Evolutionary conservation across 805 yeast species (phyloP).

Genomic region (Monosporozyma aerobia): DNA sequence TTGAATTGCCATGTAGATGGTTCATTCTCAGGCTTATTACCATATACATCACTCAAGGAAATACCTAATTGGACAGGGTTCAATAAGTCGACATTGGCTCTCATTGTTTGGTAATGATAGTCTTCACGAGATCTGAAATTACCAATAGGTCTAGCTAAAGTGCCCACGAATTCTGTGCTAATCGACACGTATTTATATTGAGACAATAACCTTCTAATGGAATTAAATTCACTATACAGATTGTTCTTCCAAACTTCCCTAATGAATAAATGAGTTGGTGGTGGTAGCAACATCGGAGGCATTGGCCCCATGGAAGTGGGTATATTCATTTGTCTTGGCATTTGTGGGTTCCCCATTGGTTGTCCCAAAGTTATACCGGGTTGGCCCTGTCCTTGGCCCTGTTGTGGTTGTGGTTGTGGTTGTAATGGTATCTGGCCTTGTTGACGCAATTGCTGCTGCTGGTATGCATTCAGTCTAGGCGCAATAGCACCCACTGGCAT

Average conservation of each 20-base stretch:
- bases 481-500: conserved; percentile 10
- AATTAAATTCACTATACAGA: conserved; percentile 55
- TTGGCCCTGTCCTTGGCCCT: conserved; percentile 6
- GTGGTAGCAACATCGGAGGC: conserved; percentile 19
- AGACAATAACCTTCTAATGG: conserved; percentile 49
- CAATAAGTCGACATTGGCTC: conserved; percentile 82
- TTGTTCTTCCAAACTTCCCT: conserved; percentile 70
- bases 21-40: conserved; percentile 56
- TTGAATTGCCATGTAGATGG: conserved; percentile 95
- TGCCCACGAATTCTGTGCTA: conserved; percentile 93
- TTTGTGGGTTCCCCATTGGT: conserved; percentile 7
- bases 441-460: conserved; percentile 12
- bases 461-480: conserved; percentile 18
- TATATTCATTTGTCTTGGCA: conserved; percentile 11
- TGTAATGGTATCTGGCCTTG: conserved; percentile 1
- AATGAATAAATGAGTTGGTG: conserved; percentile 35
- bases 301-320: conserved; percentile 7
- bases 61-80: conserved; percentile 81
- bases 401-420: conserved; percentile 4
- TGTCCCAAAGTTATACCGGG: conserved; percentile 3
- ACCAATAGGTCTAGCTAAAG: conserved; percentile 93
- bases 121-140: conserved; percentile 81
- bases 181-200: conserved; percentile 51
- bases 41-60: conserved; percentile 59
- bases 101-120: conserved; percentile 90